Percentiles rank a stretch among this genome's conserved stretches.
Conservation (phyloP, 2,329 filamentous ascomycete genomes). For the Fusarium tricinctum region DNA sequence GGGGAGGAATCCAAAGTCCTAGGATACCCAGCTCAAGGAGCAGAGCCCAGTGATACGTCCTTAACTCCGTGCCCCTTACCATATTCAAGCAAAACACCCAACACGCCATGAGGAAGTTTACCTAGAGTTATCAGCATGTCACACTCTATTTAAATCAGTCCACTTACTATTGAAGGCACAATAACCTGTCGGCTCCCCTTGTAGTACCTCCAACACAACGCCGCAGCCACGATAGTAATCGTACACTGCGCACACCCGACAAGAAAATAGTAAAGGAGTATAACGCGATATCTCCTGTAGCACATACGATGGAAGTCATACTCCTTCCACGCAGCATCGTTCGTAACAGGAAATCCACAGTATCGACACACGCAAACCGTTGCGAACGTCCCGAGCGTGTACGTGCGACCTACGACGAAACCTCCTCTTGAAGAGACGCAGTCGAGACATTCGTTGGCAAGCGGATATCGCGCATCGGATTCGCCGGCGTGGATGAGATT, state of each 20-base stretch:
- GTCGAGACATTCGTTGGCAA: conserved; percentile 58
- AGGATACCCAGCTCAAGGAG: conserved; percentile 53
- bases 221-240: conserved; percentile 54
- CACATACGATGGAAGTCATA: conserved; percentile 59
- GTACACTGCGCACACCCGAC: conserved; percentile 57
- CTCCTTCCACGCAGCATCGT: conserved; percentile 51
- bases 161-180: conserved; percentile 54
- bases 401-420: conserved; percentile 55
- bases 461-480: conserved; percentile 53
- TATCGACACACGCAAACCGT: conserved; percentile 60
- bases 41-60: conserved; percentile 58
- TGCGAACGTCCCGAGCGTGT: conserved; percentile 55
- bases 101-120: conserved; percentile 56
- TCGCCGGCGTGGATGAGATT: conserved; percentile 53
- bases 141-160: rapidly evolving
- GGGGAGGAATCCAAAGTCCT: conserved; percentile 46
- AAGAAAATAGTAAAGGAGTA: conserved; percentile 56
- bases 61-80: conserved; percentile 52
- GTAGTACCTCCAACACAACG: conserved; percentile 58
- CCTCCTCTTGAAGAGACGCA: conserved; percentile 56
- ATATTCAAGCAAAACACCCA: conserved; percentile 54
- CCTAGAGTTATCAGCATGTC: conserved; percentile 42
- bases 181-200: conserved; percentile 49
- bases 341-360: conserved; percentile 59
- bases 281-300: conserved; percentile 56